These are phyloP conservation scores for Medicago lupulina DNA, from an alignment of 306 rosid species.

Conservation along the genomic window DNA sequence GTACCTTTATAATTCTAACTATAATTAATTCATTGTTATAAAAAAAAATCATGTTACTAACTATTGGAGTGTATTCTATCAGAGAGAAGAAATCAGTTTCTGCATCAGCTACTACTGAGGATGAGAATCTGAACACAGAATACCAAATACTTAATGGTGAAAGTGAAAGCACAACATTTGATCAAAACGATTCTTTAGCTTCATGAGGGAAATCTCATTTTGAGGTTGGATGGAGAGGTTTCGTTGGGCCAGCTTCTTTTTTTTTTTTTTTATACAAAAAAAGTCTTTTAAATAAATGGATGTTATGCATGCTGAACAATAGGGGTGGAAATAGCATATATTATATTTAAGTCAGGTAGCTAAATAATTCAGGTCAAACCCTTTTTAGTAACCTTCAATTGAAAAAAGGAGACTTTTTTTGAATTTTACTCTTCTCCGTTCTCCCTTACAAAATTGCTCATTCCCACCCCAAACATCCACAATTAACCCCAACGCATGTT, in stretches of 20 bases:
- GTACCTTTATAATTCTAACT: background rate
- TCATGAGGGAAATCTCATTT: slow-evolving; percentile 21
- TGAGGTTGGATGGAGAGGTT: background rate
- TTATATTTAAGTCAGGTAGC: no score
- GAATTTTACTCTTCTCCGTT: no score
- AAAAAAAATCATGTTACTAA: background rate
- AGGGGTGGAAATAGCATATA: no score
- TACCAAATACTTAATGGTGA: slow-evolving; percentile 53
- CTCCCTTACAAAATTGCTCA: no score
- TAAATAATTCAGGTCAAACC: no score
- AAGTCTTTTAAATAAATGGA: no score
- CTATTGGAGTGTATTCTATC: background rate
- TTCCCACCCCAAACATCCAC: no score
- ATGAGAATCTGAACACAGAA: slow-evolving; percentile 39
- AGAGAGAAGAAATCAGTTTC: slow-evolving; percentile 53
- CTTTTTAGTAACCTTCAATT: no score
- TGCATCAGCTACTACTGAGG: slow-evolving; percentile 35
- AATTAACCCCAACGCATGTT: no score
- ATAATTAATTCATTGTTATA: background rate
- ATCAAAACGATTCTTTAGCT: slow-evolving; percentile 36
- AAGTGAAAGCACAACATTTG: slow-evolving; percentile 25
- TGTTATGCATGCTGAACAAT: no score
- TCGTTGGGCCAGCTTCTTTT: background rate
- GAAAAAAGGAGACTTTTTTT: no score
- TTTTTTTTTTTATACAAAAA: no score